Evolutionary conservation across 1,284 basidiomycete species (phyloP), one percentile per base, ranked within the genome.

Genomic region (Phaffia rhodozyma): DNA sequence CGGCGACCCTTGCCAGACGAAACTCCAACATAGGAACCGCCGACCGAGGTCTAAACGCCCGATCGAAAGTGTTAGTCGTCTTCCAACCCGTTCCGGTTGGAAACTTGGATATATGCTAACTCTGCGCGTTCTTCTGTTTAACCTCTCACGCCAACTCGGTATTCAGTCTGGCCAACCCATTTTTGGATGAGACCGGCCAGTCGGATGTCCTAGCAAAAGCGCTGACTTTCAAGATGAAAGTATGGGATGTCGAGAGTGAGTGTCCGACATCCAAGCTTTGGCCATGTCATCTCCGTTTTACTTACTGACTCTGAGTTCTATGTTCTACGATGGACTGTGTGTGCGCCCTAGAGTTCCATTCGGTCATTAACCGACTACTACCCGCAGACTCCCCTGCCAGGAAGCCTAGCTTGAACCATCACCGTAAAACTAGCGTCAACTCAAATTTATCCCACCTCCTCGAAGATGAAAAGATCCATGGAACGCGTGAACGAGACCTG

Each of bases 401-500:
- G 77, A 65, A 30, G 66, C 76, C 34, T 51, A 66, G 29, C 57
- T 21, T 34, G 32, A 52, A 49, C 27, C 52, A 25, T 58, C 66
- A 66, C 20, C 64, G 30, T 25, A 50, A 30, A 30, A 64, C 49
- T 56, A 59, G 59, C 53, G 55, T 63, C 18, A 67, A 69, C 55
- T 70, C 75, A 54, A 72, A 73, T 5, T 75, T 81, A 25, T 78
- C 77, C 3, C 75, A 78, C 55, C 82, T 98, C 50, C 82, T 99
- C 54, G 85, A 89, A 68, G 86, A 88, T 34, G 96, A 99, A 74
- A 85, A 85, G 68, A 77, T 91, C 50, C 84, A 91, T 69, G 96
- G 96, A 55, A 86, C 78, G 0, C 76, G 84, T 4, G 96, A 99
- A 77, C 86, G 93, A 50, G 96, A 98, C 75, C 85, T 90, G 1